These are phyloP conservation scores for Debaryomyces sp. DNA, from an alignment of 1,139 yeast genomes.

Conservation along the genomic window DNA sequence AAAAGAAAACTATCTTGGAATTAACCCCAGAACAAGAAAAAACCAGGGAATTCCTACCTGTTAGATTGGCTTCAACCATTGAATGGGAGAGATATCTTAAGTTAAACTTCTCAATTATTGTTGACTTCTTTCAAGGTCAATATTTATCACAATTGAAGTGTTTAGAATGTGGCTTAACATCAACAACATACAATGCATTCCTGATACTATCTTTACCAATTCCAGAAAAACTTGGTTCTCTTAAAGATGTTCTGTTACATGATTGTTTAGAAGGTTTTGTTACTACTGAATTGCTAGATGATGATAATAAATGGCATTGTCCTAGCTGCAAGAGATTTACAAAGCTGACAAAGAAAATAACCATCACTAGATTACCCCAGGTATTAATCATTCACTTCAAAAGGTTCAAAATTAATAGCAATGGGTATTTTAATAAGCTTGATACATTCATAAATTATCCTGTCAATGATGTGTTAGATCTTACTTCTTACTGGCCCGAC, in stretches of 20 bases:
- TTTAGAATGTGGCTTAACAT: constrained; percentile 71
- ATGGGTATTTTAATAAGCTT: constrained; percentile 54
- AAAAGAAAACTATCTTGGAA: constrained; percentile 44
- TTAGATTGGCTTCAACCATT: constrained; percentile 83
- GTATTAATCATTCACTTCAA: constrained; percentile 77
- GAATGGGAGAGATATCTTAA: constrained; percentile 94
- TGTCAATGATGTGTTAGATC: constrained; percentile 54
- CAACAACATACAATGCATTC: constrained; percentile 86
- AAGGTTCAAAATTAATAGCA: constrained; percentile 62
- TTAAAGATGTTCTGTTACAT: constrained; percentile 43
- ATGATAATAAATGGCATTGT: constrained; percentile 88
- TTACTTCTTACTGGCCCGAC: constrained; percentile 81
- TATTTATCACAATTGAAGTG: constrained; percentile 81
- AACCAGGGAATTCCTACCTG: constrained; percentile 71
- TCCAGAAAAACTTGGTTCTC: constrained; percentile 41
- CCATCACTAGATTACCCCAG: constrained; percentile 72
- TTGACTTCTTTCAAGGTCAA: constrained; percentile 90
- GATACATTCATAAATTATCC: constrained; percentile 69
- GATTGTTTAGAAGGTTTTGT: constrained; percentile 77
- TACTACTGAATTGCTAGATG: constrained; percentile 68
- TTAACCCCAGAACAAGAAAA: constrained; percentile 77
- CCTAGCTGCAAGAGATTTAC: constrained; percentile 74
- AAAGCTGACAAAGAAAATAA: constrained; percentile 66
- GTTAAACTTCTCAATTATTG: constrained; percentile 82
- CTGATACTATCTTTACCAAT: constrained; percentile 77